Percentiles rank a stretch among this genome's conserved stretches.
Conservation (phyloP, 177 flowering plant genomes). For the Tripterygium wilfordii region DNA sequence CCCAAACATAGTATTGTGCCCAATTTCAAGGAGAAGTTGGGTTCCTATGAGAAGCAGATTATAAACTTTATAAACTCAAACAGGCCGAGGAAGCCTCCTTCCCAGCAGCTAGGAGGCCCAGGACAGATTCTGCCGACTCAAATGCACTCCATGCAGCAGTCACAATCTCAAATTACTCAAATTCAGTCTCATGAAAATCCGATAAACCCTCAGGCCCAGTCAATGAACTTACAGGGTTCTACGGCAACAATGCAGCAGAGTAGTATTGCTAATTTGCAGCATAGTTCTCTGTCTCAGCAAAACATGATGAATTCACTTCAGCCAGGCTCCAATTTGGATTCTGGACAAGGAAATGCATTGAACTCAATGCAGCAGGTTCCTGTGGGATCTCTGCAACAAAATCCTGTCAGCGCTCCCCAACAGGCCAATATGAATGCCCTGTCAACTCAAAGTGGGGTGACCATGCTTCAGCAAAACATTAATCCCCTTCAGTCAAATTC, state of each 20-base stretch:
- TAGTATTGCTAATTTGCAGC: slow-evolving; percentile 39
- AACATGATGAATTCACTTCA: slow-evolving; percentile 51
- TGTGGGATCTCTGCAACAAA: slow-evolving; percentile 50
- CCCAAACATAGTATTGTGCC: slow-evolving; percentile 39
- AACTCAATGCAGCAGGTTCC: slow-evolving; percentile 52
- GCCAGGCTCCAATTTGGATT: slow-evolving; percentile 47
- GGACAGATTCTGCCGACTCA: slow-evolving; percentile 54
- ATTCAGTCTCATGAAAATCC: slow-evolving; percentile 63
- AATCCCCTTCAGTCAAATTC: slow-evolving; percentile 51
- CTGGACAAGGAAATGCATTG: slow-evolving; percentile 53
- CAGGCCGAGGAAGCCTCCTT: slow-evolving; percentile 48
- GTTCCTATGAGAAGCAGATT: slow-evolving; percentile 62
- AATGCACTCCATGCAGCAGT: slow-evolving; percentile 52
- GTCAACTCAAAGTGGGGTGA: slow-evolving; percentile 48
- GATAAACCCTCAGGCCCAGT: slow-evolving; percentile 44
- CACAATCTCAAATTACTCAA: slow-evolving; percentile 55
- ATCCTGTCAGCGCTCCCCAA: slow-evolving; percentile 45
- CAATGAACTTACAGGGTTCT: slow-evolving; percentile 38
- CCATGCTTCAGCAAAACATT: slow-evolving; percentile 46
- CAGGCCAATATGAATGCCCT: slow-evolving; percentile 46
- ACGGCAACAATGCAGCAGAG: slow-evolving; percentile 42
- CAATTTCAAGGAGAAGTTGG: slow-evolving; percentile 52
- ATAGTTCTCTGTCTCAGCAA: slow-evolving; percentile 46
- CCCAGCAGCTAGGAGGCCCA: slow-evolving; percentile 61
- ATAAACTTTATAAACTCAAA: slow-evolving; percentile 31